These are phyloP conservation scores for Usnea hakonensis DNA, from an alignment of 495 filamentous ascomycete genomes.

Conservation along the genomic window DNA sequence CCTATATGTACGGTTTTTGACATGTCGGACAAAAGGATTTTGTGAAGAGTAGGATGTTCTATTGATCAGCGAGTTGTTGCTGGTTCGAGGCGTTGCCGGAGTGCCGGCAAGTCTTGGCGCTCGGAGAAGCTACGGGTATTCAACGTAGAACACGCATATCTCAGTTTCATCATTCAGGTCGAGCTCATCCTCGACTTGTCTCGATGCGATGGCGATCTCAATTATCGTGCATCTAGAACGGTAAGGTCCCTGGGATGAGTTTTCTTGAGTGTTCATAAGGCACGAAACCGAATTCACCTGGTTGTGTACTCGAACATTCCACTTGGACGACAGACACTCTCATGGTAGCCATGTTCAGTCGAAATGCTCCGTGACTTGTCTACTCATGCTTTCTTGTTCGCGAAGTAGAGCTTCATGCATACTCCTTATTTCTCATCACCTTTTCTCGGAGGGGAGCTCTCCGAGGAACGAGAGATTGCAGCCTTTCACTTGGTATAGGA, in stretches of 20 bases:
- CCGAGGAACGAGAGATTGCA: not conserved
- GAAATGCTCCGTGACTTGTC: not conserved
- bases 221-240: not conserved
- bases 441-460: not conserved
- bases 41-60: not conserved
- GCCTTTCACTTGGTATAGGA: not conserved
- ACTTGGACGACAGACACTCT: not conserved
- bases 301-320: not conserved
- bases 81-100: not conserved
- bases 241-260: not conserved
- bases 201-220: not conserved
- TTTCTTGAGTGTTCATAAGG: not conserved
- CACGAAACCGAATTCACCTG: not conserved
- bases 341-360: not conserved
- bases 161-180: too few species aligned
- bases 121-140: too few species aligned
- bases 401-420: not conserved
- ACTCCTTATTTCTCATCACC: not conserved
- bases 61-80: not conserved
- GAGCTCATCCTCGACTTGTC: not conserved
- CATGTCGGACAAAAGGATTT: constrained; percentile 31
- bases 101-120: not conserved
- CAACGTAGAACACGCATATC: too few species aligned
- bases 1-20: constrained; percentile 61
- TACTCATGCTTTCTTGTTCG: not conserved